Evolutionary conservation across 2,329 filamentous ascomycete genomes (phyloP), one percentile per base, ranked within the genome.

Genomic region (Aureobasidium sp.): DNA sequence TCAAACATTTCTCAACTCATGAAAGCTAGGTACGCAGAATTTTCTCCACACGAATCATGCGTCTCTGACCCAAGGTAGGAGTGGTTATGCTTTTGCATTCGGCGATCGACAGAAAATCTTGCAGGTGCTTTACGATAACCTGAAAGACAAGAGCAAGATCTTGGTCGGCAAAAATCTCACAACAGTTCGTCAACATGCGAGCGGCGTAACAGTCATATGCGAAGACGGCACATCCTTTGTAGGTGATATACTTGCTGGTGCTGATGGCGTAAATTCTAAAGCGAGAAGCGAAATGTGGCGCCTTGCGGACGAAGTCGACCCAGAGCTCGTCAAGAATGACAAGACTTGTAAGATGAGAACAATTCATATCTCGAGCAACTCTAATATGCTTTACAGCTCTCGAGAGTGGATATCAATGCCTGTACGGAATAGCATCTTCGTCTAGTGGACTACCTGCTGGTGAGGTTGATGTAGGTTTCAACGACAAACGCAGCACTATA

Each of bases 381-480:
- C 51, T 61, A 29, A 61, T 17, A 32, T 47, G 46, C 13, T 61
- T 69, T 48, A 44, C 60, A 37, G 67, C 66, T 10, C 53, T 56
- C n/a, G 41, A 46, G 5, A 32, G 53, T 8, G 63, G 65, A 36
- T 77, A 75, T 42, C 64, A 65, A 12, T 76, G 74, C 65, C 71
- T 71, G n/a, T 78, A 75, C 48, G 75, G 76, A 5, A 77, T 77
- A 15, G 71, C 74, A 2, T 64, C 72, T 17, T 34, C 70, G 13
- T 68, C 72, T 1, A 15, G 52, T 7, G 66, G 65, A 1, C 27
- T 67, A 10, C 23, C 63, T 10, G 47, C 26, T 9, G 66, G 68
- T 3, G 63, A 68, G 17, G 41, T 68, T 23, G 60, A 68, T 58
- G 60, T 66, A 1, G 62, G 64, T 5, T 66, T 66, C 36, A 70